A percentile compares a stretch with the other conserved stretches of the same genome.
Evolutionary conservation across 2,329 filamentous ascomycete genomes (phyloP).

Genomic region (Sporothrix sp.): DNA sequence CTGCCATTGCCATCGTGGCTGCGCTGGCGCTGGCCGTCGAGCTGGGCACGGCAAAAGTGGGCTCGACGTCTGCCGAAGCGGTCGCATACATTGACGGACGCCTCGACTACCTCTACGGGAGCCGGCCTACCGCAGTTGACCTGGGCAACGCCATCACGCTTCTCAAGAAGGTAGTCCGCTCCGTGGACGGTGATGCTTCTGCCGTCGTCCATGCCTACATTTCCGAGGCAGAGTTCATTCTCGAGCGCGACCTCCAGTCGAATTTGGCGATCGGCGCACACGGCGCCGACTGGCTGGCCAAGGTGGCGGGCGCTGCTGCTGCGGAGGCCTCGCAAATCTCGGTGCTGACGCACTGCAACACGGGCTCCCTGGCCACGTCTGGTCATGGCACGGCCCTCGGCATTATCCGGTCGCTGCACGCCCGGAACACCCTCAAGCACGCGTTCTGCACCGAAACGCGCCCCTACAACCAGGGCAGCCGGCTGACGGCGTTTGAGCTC

Average conservation of each 20-base stretch:
- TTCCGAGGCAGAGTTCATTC: slow-evolving; percentile 71
- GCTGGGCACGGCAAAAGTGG: slow-evolving; percentile 37
- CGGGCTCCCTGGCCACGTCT: slow-evolving; percentile 89
- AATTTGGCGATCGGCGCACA: slow-evolving; percentile 77
- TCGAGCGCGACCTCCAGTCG: slow-evolving; percentile 76
- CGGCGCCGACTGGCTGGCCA: slow-evolving; percentile 73
- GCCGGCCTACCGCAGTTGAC: slow-evolving; percentile 89
- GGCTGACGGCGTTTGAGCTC: slow-evolving; percentile 92
- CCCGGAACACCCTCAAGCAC: slow-evolving; percentile 57
- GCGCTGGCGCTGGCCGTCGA: slow-evolving; percentile 82
- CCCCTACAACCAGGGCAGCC: slow-evolving; percentile 94
- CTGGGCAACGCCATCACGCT: slow-evolving; percentile 80
- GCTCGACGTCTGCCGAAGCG: slow-evolving; percentile 42
- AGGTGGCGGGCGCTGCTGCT: slow-evolving; percentile 37
- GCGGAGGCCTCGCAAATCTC: slow-evolving; percentile 48
- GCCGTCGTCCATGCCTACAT: slow-evolving; percentile 63
- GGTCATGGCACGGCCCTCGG: slow-evolving; percentile 96
- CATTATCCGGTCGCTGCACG: slow-evolving; percentile 76
- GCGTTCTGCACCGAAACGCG: slow-evolving; percentile 96
- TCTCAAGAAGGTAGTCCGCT: slow-evolving; percentile 55
- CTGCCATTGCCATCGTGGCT: slow-evolving; percentile 96
- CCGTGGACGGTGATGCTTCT: slow-evolving; percentile 31
- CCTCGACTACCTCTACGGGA: slow-evolving; percentile 78
- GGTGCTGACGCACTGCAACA: slow-evolving; percentile 97
- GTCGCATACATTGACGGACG: slow-evolving; percentile 65